Evolutionary conservation across 306 rosid species (phyloP), one percentile per base, ranked within the genome.

Genomic region (Vigna angularis): DNA sequence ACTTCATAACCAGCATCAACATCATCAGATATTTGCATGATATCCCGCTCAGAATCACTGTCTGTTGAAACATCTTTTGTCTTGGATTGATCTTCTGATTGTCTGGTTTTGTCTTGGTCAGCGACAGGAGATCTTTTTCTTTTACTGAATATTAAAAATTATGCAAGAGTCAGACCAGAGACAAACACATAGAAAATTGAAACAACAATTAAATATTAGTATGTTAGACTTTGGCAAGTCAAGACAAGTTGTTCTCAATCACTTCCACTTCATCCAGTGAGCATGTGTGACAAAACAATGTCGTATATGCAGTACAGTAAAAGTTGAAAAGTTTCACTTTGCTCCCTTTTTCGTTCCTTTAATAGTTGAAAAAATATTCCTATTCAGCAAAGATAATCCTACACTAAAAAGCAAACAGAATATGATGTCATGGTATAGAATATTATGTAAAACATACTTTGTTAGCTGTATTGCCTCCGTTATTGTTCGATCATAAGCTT

Each of bases 401-500:
- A 70, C 44, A 36, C 22, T 6, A 58, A 36, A 69, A 42, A 14
- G 36, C 42, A 75, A 50, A 45, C 47, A 67, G 36, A 78, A 55
- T 18, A 73, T 53, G 59, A 28, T 50, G 14, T 58, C 24, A 67
- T 49, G 22, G 45, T 47, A 18, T 48, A 14, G 51, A 22, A 17
- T 51, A 53, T 65, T 49, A 51, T 67, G 36, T 26, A 61, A 36
- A 64, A 66, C 95, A 83, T 85, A 93, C 97, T 81, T 86, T 26
- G 90, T 83, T 67, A 83, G 26, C 80, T 82, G 81, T 82, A 90
- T 89, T 32, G 97, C 97, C 81, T 93, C 92, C 77, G 83, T 80
- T 44, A 93, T 93, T 18, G 88, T 81, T 68, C 87, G 90, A 73
- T 93, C 93, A 59, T 93, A 93, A 56, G 86, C 93, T 72, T 93